These are phyloP conservation scores for Fistulinella prunicolor DNA, from an alignment of 768 basidiomycete species.

Conservation along the genomic window DNA sequence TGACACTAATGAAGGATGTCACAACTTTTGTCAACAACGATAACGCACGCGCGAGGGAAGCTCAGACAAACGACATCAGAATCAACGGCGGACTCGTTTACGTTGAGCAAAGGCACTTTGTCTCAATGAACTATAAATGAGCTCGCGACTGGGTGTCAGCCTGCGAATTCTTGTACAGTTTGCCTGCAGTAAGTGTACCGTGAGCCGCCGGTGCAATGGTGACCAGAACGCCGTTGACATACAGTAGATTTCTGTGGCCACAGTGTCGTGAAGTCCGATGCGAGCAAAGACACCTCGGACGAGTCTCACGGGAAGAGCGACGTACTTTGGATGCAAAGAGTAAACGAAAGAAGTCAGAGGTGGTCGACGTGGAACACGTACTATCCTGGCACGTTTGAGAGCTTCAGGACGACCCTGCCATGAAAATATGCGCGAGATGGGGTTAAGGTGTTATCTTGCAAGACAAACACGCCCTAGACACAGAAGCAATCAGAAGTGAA, in stretches of 20 bases:
- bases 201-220: background rate
- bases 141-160: too few species aligned
- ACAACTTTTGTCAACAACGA: too few species aligned
- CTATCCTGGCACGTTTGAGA: constrained; percentile 65
- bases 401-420: constrained; percentile 77
- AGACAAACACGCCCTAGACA: constrained; percentile 84
- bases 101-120: too few species aligned
- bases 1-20: too few species aligned
- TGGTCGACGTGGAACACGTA: constrained; percentile 37
- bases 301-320: constrained; percentile 78
- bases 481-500: background rate
- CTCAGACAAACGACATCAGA: too few species aligned
- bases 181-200: constrained; percentile 45
- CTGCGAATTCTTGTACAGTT: constrained; percentile 59
- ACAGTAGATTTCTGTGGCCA: constrained; percentile 89
- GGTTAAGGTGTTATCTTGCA: constrained; percentile 92
- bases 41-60: too few species aligned
- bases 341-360: background rate
- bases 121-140: too few species aligned
- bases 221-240: constrained; percentile 20
- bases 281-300: constrained; percentile 79
- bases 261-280: constrained; percentile 71
- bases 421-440: constrained; percentile 76
- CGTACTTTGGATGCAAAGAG: constrained; percentile 51
- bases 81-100: too few species aligned